Base-by-base conservation (phyloP, 768 basidiomycete genomes). In the Mycena amicta region DNA sequence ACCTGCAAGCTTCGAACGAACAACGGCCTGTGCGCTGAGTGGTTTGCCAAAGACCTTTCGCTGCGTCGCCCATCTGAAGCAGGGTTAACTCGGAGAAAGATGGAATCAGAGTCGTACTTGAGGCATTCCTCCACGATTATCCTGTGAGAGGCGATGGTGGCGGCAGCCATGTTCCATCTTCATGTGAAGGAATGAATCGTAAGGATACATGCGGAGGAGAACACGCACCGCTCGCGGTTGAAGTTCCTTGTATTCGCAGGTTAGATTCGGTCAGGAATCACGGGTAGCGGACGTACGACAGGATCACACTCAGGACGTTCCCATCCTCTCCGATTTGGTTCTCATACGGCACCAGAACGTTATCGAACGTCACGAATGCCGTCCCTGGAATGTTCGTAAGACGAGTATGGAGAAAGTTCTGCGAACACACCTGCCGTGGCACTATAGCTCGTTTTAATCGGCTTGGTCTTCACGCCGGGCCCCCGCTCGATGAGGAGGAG, bases 361-460 rank as follows among this genome's bases (percentile, higher is more conserved):
- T 80, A 55, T 95, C 90, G 61, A 92, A 92, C 1, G 89, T 91
- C 58, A 92, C 82, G 62, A 86, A 90, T 27, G 85, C 87, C 1
- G 95, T 97, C 8, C 95, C 56, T n/a, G n/a, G n/a, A n/a, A n/a
- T n/a, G n/a, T n/a, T n/a, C n/a, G n/a, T n/a, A n/a, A n/a, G n/a
- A n/a, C n/a, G n/a, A n/a, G n/a, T n/a, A n/a, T n/a, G n/a, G n/a
- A n/a, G n/a, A n/a, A n/a, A n/a, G n/a, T n/a, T n/a, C n/a, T n/a
- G n/a, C n/a, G n/a, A n/a, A n/a, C n/a, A n/a, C n/a, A n/a, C n/a
- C n/a, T 55, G 18, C 25, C 12, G 29, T 6, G 1, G 88, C 65
- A 0, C 93, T 95, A 72, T 98, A 95, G n/a, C 85, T 86, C 1
- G 92, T 93, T 75, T 90, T 90, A 75, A 95, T 87, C 16, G 81